Evolutionary conservation across 495 filamentous ascomycete genomes (phyloP), one percentile per base, ranked within the genome.

Genomic region (Hypoxylon lenormandii): DNA sequence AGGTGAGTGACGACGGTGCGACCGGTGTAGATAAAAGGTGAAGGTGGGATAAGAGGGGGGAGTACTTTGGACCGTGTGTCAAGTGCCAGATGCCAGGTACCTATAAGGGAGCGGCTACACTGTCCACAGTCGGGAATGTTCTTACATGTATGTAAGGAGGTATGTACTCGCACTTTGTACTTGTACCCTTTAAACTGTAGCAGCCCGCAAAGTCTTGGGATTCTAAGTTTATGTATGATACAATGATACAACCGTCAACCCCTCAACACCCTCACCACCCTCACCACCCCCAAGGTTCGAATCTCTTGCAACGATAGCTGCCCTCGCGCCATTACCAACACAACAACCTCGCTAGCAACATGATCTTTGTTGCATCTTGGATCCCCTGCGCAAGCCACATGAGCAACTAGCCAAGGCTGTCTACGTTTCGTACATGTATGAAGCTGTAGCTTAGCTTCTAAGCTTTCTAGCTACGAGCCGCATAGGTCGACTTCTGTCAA

Each of bases 111-210:
- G 52, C 58, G 54, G 59, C 59, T 69, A 42, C 48, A 55, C 52
- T 69, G 53, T 55, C 69, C 40, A 63, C 52, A 60, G 69, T 26
- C 37, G 53, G 60, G 55, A 53, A 62, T 52, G 43, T 11, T 33
- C 30, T 33, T 5, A 45, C 11, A n/a, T n/a, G n/a, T n/a, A n/a
- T n/a, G n/a, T n/a, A n/a, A n/a, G n/a, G n/a, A n/a, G n/a, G n/a
- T n/a, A n/a, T 2, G 42, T 10, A 10, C 4, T 45, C 16, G 15
- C 15, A 42, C 16, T 19, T 18, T 19, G n/a, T 45, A n/a, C n/a
- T n/a, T n/a, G n/a, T n/a, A n/a, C n/a, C 42, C 42, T 6, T 5
- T 10, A 3, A 19, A 6, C 6, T 18, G 16, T 18, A 45, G n/a
- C 3, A 45, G 16, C 42, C 16, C 7, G 7, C 42, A 19, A 19